Base-by-base conservation (phyloP, 805 yeast genomes). In the Ogataea angusta region DNA sequence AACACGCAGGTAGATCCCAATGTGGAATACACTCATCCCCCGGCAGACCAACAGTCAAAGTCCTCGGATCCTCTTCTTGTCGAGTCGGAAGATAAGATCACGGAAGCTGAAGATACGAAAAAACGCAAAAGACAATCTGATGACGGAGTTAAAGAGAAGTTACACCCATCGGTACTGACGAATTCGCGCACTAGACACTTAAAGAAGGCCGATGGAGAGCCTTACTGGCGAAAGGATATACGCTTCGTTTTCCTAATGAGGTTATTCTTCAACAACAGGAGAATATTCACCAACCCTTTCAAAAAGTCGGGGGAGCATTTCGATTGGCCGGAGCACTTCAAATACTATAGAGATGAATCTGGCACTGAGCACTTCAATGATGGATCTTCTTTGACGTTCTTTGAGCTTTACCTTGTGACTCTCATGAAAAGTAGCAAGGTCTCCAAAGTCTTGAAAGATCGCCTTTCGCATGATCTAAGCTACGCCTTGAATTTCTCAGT, bases 131-230 rank as follows among this genome's bases (percentile, higher is more conserved):
- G 41, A 30, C 45, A 42, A n/a, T 14, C 31, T 27, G 45, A 46
- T 29, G 52, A 48, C 9, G 14, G 42, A 10, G 48, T 46, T 21
- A 45, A 48, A 16, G 38, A 35, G 25, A 59, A 54, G 43, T 52
- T 45, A 43, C 59, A 56, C 32, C 63, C 55, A 36, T 53, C 62
- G 5, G 42, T 54, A 16, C 42, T 56, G 33, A 54, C 62, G 7
- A 57, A 66, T 48, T 51, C 63, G 3, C 49, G 65, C 34, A 47
- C 62, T 4, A 68, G 85, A 32, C 89, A 82, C 60, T 62, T 91
- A 52, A 91, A 91, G 63, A 91, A 90, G 57, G 72, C 79, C 14
- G 98, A 91, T 56, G 96, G 98, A 5, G 95, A 85, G 54, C 95
- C 95, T 15, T 79, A 90, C 43, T 85, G 93, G 84, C 72, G 98